Conservation (phyloP, 1,139 yeast genomes). For the Schwanniomyces etchellsii region DNA sequence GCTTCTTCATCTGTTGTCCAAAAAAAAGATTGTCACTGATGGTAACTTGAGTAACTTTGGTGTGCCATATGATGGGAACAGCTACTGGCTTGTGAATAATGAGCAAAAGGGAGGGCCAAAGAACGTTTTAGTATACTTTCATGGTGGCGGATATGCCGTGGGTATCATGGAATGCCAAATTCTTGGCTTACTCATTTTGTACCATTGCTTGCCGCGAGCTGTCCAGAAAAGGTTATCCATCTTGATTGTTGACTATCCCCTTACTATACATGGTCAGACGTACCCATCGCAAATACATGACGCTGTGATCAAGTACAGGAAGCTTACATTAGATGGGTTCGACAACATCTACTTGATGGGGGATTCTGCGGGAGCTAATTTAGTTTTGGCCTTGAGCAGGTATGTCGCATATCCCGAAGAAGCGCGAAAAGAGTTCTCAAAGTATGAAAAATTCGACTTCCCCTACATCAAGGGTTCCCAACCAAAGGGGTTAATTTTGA, state of each 20-base stretch:
- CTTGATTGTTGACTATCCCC: constrained; percentile 34
- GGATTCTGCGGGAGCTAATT: constrained; percentile 46
- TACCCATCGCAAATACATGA: constrained; percentile 41
- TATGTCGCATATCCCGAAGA: constrained; percentile 29
- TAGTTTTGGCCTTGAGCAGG: constrained; percentile 28
- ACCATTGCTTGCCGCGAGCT: constrained; percentile 17
- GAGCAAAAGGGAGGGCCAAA: constrained; percentile 4
- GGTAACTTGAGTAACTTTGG: constrained; percentile 18
- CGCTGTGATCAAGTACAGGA: constrained; percentile 21
- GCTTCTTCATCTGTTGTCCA: constrained; percentile 7
- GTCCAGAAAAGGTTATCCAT: constrained; percentile 18
- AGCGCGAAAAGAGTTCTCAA: constrained; percentile 14
- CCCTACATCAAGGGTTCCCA: constrained; percentile 13
- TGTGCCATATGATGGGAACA: constrained; percentile 15
- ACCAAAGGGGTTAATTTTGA: constrained; percentile 26
- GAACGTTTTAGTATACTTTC: constrained; percentile 18
- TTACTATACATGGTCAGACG: constrained; percentile 19
- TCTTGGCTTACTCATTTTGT: constrained; percentile 18
- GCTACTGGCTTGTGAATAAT: constrained; percentile 27
- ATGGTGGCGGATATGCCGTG: constrained; percentile 42
- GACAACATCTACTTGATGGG: constrained; percentile 32
- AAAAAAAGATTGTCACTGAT: constrained; percentile 10
- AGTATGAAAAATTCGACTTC: constrained; percentile 16
- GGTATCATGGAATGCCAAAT: constrained; percentile 24
- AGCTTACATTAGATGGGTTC: constrained; percentile 23